These are phyloP conservation scores for Teunomyces cretensis DNA, from an alignment of 805 yeast genomes.

Conservation along the genomic window DNA sequence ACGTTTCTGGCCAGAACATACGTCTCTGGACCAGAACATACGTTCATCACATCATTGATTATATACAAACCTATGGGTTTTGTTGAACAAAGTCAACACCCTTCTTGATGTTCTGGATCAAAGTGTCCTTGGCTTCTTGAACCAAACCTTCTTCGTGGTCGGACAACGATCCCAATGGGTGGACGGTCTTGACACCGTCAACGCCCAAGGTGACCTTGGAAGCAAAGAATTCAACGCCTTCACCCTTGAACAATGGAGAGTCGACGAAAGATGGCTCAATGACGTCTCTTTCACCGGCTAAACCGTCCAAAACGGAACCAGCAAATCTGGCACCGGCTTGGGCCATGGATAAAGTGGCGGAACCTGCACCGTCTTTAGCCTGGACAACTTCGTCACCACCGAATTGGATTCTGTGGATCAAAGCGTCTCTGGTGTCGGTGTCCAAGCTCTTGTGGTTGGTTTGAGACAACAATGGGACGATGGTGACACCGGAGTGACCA, in stretches of 20 bases:
- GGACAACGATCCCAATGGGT: constrained; percentile 70
- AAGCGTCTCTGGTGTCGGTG: constrained; percentile 62
- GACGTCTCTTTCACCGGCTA: constrained; percentile 62
- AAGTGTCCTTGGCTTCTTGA: constrained; percentile 80
- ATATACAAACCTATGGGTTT: constrained; percentile 47
- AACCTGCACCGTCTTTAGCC: constrained; percentile 82
- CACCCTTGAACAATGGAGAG: constrained; percentile 76
- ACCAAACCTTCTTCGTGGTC: constrained; percentile 83
- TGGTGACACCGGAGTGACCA: constrained; percentile 97
- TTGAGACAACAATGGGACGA: constrained; percentile 89
- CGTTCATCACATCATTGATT: too few species aligned
- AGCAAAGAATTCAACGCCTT: constrained; percentile 96
- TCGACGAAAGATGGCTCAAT: constrained; percentile 73
- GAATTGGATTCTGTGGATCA: constrained; percentile 87
- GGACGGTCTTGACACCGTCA: constrained; percentile 82
- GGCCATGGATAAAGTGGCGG: constrained; percentile 85
- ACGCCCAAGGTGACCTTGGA: constrained; percentile 92
- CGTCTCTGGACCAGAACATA: too few species aligned
- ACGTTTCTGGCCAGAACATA: too few species aligned
- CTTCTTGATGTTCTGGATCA: constrained; percentile 87
- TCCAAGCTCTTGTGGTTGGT: constrained; percentile 65
- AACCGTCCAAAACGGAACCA: constrained; percentile 61
- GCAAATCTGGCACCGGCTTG: constrained; percentile 82
- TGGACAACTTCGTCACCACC: constrained; percentile 90
- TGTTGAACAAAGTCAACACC: constrained; percentile 84